phyloP scores from a whole-genome alignment of 805 yeast species.

The Lachancea thermotolerans region DNA sequence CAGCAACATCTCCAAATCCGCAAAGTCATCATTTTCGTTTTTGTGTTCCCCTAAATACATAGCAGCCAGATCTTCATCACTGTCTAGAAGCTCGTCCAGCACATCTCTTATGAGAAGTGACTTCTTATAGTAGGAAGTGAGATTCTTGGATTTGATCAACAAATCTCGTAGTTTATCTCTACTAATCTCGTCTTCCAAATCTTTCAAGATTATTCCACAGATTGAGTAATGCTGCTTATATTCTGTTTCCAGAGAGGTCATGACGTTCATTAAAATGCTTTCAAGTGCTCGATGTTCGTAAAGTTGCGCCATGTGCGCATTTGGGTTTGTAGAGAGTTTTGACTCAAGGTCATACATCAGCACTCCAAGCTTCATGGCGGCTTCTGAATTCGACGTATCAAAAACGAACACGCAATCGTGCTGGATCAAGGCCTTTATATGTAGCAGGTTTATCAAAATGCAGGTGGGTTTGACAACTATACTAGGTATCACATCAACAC shows the following conservation, averaged over 20 bases:
- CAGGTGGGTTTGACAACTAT: constrained; percentile 73
- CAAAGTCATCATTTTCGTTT: constrained; percentile 37
- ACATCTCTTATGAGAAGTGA: constrained; percentile 70
- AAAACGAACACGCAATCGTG: constrained; percentile 74
- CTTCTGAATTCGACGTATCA: constrained; percentile 50
- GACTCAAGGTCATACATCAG: constrained; percentile 80
- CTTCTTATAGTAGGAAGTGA: constrained; percentile 70
- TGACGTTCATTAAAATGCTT: constrained; percentile 71
- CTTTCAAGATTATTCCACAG: constrained; percentile 59
- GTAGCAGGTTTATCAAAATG: constrained; percentile 73
- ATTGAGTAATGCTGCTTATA: constrained; percentile 48
- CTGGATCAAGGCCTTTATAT: constrained; percentile 85
- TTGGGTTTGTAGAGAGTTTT: constrained; percentile 40
- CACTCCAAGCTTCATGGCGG: constrained; percentile 64
- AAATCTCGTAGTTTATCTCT: constrained; percentile 67
- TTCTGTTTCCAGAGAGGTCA: constrained; percentile 74
- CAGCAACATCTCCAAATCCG: constrained; percentile 78
- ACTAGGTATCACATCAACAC: constrained; percentile 81
- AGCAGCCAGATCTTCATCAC: constrained; percentile 74
- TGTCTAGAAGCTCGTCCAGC: constrained; percentile 75
- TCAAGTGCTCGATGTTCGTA: constrained; percentile 84
- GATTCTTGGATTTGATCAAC: constrained; percentile 62
- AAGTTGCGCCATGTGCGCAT: constrained; percentile 31
- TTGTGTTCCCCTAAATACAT: constrained; percentile 60
- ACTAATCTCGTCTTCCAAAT: constrained; percentile 73